Base-by-base conservation (phyloP, 179 eudicot genomes). In the Patellifolia procumbens region DNA sequence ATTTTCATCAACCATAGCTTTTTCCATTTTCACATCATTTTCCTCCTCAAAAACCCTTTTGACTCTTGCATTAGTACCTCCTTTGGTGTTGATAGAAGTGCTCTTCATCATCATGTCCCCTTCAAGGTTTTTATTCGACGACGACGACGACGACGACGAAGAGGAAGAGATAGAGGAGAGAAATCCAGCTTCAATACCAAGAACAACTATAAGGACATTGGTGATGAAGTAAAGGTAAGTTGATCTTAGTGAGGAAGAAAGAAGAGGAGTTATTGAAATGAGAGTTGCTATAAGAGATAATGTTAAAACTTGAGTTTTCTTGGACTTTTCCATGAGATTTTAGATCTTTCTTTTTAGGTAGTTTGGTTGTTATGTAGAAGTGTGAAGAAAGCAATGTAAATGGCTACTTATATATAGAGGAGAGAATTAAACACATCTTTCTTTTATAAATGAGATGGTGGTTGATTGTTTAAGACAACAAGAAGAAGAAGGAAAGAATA, bases 131-230 rank as follows among this genome's bases (percentile, higher is more conserved):
- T 42, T 67, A 1, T 67, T 26, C 51, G 51, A 39, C 32, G 67
- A 11, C 2, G 51, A 16, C n/a, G n/a, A n/a, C n/a, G n/a, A n/a
- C 4, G 77, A 45, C 1, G 56, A 42, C 48, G 85, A 10, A 2
- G 52, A 83, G 12, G 77, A 77, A 52, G 79, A 74, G 20, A 74
- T 10, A 58, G 73, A 28, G 77, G 89, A 86, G 26, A 85, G 73
- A 65, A 89, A 81, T 22, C 91, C 91, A 70, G 91, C 82, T 69
- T 89, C 91, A 5, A 79, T 80, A 35, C 84, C 86, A 60, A 89
- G 86, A 39, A 81, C 67, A 52, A 89, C 58, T 28, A 89, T 83
- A 73, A 89, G 87, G 61, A 89, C 75, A 61, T 89, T 86, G 77
- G 81, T 74, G 59, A 89, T 70, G 73, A 89, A 89, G 80, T 86